These are phyloP conservation scores for Fusarium piperis DNA, from an alignment of 2,329 filamentous ascomycete genomes.

Conservation along the genomic window DNA sequence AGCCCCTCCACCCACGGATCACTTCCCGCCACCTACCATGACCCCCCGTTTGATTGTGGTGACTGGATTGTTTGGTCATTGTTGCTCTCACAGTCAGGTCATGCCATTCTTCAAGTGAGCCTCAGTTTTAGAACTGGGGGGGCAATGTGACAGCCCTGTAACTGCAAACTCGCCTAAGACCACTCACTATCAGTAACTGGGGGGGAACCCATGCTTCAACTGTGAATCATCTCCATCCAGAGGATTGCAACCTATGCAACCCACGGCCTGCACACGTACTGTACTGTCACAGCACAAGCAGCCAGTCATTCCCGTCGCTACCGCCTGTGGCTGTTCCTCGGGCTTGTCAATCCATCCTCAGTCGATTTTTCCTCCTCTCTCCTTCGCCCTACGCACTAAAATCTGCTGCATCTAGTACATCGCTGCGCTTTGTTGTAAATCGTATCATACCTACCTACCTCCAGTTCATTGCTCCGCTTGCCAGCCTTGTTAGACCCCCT, in stretches of 20 bases:
- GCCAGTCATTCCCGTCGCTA: not conserved
- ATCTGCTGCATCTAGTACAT: constrained; percentile 5
- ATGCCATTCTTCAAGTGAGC: not conserved
- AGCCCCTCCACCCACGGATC: constrained; percentile 19
- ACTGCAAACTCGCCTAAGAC: not conserved
- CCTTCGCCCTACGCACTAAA: constrained; percentile 31
- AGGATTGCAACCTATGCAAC: not conserved
- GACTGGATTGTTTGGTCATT: constrained; percentile 13
- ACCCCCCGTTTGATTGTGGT: constrained; percentile 7
- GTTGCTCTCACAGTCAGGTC: not conserved
- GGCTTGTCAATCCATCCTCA: constrained; percentile 15
- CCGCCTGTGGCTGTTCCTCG: not conserved
- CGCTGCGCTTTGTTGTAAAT: constrained; percentile 4
- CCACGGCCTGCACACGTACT: not conserved
- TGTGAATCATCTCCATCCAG: not conserved
- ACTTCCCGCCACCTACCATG: constrained; percentile 23
- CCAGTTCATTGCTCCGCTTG: constrained; percentile 19
- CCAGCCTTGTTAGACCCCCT: constrained; percentile 9
- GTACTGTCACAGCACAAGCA: not conserved
- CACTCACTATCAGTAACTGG: not conserved
- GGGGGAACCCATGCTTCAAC: not conserved
- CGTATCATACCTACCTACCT: constrained; percentile 11
- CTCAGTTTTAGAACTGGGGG: not conserved
- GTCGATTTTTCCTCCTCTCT: constrained; percentile 27
- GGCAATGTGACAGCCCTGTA: not conserved